Conservation (phyloP, 192 early-diverging fungal species). For the Mortierella claussenii region DNA sequence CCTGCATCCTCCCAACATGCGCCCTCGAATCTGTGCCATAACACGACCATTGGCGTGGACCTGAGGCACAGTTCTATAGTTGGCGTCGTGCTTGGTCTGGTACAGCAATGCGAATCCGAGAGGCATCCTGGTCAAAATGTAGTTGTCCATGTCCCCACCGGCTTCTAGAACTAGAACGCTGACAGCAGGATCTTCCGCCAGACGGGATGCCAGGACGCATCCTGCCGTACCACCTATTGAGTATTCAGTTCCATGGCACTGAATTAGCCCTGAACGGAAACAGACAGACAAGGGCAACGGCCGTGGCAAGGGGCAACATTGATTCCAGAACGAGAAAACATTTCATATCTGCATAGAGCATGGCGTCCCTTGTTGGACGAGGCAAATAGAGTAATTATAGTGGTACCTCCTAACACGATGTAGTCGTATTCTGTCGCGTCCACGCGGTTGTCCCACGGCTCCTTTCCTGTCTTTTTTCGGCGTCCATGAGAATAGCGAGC, state of each 20-base stretch:
- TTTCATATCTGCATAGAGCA: too few relatives aligned
- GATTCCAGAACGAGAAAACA: too few relatives aligned
- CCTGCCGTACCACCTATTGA: slow-evolving; percentile 25
- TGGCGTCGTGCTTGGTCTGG: slow-evolving; percentile 12
- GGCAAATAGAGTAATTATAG: background rate
- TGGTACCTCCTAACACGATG: background rate
- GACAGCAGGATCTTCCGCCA: slow-evolving; percentile 19
- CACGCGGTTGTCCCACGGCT: background rate
- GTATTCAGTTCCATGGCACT: too few relatives aligned
- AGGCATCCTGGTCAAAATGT: background rate
- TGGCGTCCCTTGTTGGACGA: background rate
- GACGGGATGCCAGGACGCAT: slow-evolving; percentile 22
- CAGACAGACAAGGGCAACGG: too few relatives aligned
- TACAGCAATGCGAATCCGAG: background rate
- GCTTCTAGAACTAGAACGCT: slow-evolving; percentile 27
- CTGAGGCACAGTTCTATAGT: slow-evolving; percentile 14
- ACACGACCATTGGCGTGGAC: slow-evolving; percentile 18
- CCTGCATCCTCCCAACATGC: slow-evolving; percentile 25
- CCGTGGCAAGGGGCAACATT: too few relatives aligned
- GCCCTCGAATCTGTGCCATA: slow-evolving; percentile 13
- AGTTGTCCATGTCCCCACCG: slow-evolving; percentile 9
- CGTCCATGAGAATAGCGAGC: too few relatives aligned
- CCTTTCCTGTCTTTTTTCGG: too few relatives aligned
- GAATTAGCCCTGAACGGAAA: too few relatives aligned
- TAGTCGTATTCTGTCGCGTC: background rate